A percentile compares a stretch with the other conserved stretches of the same genome.
phyloP scores from a whole-genome alignment of 2,329 filamentous ascomycete genomes.

The Aureobasidium leucospermi region DNA sequence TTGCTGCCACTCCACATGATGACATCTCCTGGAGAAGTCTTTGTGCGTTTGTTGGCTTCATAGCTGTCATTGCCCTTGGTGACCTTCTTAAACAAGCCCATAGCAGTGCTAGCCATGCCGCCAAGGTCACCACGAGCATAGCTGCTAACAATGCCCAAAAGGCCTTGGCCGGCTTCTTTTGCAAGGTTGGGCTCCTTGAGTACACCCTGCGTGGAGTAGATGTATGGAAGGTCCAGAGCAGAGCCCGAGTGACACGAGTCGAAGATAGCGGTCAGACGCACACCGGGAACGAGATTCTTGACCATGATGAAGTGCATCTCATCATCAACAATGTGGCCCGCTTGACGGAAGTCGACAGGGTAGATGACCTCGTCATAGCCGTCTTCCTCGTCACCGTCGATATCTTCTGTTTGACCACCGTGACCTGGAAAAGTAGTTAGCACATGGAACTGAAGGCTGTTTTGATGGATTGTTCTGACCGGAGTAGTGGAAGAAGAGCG shows the following conservation, averaged over 20 bases:
- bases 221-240: constrained; percentile 68
- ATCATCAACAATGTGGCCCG: constrained; percentile 77
- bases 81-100: constrained; percentile 81
- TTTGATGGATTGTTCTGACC: constrained; percentile 44
- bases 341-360: constrained; percentile 70
- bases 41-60: constrained; percentile 74
- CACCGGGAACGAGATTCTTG: constrained; percentile 67
- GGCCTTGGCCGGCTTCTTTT: constrained; percentile 68
- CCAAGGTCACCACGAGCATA: constrained; percentile 80
- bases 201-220: constrained; percentile 72
- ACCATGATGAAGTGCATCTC: constrained; percentile 80
- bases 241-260: constrained; percentile 76
- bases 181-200: constrained; percentile 76
- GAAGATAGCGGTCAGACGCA: constrained; percentile 75
- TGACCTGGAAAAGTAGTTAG: constrained; percentile 48
- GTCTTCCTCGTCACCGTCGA: constrained; percentile 73
- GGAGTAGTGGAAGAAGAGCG: constrained; percentile 95
- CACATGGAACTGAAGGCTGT: background rate
- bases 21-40: constrained; percentile 90
- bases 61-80: constrained; percentile 71
- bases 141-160: constrained; percentile 63
- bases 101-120: constrained; percentile 71
- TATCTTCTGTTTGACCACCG: constrained; percentile 72
- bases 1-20: constrained; percentile 98
- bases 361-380: constrained; percentile 81